Evolutionary conservation across 2,329 filamentous ascomycete species (phyloP), one percentile per base, ranked within the genome.

Genomic region (Colletotrichum phormii): DNA sequence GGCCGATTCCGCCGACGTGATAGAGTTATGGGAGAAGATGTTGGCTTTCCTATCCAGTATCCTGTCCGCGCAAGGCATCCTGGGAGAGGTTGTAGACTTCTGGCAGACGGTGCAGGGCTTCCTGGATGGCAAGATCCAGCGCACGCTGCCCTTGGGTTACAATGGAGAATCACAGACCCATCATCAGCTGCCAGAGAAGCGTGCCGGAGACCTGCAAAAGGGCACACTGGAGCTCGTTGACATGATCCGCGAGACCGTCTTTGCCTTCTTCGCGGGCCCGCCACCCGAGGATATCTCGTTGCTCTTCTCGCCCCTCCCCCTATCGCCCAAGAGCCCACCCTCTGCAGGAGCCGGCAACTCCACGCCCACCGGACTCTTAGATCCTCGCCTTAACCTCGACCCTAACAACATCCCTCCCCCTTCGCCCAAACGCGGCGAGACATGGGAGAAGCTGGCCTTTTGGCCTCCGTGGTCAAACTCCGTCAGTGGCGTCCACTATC

Each of bases 401-500:
- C 87, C 90, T 0, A 93, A 89, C 78, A 95, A 94, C 74, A 85
- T 94, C 2, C 95, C 95, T 1, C 91, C 92, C 12, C 91, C 92
- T 1, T 94, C 93, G 0, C 94, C 95, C 0, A 94, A 89, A 76
- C 90, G 89, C 57, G 96, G 95, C 6, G 95, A 98, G 77, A 85
- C 92, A 0, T 98, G 95, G 95, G 97, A 98, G 79, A 93, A 96
- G 84, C 91, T 97, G 81, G 96, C 95, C 0, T 99, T 98, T 82
- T 98, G 96, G 95, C 95, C 96, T 4, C 97, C 96, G 0, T 93
- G 94, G 84, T 94, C 95, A 2, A 98, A 98, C 79, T 95, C 95
- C 0, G 85, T 98, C 29, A 97, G 95, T 71, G 96, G 94, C n/a
- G 94, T 96, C 1, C 91, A 97, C 80, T 98, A 97, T 79, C 88